Percentiles rank a stretch among this genome's conserved stretches.
Conservation (phyloP, 768 basidiomycete species). For the Brasilioporus rufonigricans region DNA sequence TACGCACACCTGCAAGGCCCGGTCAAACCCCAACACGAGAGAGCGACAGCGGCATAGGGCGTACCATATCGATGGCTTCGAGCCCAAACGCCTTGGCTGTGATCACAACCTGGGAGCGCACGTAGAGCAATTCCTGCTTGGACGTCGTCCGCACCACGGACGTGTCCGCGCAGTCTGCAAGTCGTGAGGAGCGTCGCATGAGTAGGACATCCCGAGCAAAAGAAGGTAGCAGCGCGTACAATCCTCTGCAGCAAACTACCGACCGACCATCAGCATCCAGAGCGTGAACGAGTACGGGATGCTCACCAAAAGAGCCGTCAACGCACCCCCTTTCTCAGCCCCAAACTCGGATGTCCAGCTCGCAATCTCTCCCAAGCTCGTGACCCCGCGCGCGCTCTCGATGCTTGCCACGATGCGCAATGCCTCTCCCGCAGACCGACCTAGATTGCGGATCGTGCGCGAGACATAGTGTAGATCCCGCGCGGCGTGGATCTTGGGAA, state of each 20-base stretch:
- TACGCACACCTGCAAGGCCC: conserved; percentile 68
- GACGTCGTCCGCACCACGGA: conserved; percentile 74
- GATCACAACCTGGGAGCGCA: conserved; percentile 79
- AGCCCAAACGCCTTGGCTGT: conserved; percentile 82
- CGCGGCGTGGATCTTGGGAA: conserved; percentile 80
- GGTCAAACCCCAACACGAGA: conserved; percentile 1
- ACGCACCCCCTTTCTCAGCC: conserved; percentile 43
- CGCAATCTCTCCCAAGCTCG: conserved; percentile 69
- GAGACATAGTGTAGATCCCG: conserved; percentile 66
- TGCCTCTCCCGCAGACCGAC: conserved; percentile 25
- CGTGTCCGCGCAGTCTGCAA: conserved; percentile 86
- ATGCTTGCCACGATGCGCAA: conserved; percentile 75
- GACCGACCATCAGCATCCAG: not conserved
- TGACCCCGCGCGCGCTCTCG: conserved; percentile 75
- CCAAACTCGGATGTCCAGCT: conserved; percentile 56
- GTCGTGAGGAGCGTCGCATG: conserved; percentile 1
- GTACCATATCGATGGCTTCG: conserved; percentile 88
- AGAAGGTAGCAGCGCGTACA: conserved; percentile 47
- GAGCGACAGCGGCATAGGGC: not conserved
- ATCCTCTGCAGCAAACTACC: conserved; percentile 92
- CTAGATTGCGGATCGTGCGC: conserved; percentile 24
- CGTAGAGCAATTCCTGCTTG: conserved; percentile 75
- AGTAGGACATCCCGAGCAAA: not conserved
- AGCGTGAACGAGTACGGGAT: not conserved
- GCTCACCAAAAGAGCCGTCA: conserved; percentile 61